Conservation (phyloP, 495 filamentous ascomycete genomes). For the Saxophila tyrrhenica region DNA sequence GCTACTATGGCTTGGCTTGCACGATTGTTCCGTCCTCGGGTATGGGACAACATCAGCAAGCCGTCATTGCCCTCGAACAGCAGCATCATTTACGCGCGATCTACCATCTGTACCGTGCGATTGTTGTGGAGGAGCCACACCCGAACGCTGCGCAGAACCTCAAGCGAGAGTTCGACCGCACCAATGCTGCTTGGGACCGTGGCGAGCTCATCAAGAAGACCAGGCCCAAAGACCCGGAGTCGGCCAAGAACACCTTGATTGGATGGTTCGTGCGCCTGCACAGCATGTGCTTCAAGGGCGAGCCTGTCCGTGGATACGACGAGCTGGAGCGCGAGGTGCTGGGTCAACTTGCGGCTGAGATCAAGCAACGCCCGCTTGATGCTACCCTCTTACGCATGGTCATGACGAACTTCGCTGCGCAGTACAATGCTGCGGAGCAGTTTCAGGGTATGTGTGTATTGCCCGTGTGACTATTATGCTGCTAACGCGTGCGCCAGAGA, state of each 20-base stretch:
- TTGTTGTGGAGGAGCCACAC: conserved; percentile 61
- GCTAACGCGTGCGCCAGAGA: not conserved
- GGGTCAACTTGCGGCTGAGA: conserved; percentile 57
- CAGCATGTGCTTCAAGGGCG: conserved; percentile 67
- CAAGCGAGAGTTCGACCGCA: conserved; percentile 67
- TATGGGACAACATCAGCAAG: conserved; percentile 75
- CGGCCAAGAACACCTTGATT: conserved; percentile 42
- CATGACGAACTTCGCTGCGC: conserved; percentile 75
- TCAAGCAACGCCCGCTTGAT: conserved; percentile 58
- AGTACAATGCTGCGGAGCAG: conserved; percentile 53
- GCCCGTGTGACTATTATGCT: not conserved
- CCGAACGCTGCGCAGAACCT: conserved; percentile 63
- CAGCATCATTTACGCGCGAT: conserved; percentile 67
- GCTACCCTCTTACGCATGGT: conserved; percentile 65
- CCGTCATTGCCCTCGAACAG: conserved; percentile 67
- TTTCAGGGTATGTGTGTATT: conserved; percentile 43
- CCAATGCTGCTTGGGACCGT: conserved; percentile 48
- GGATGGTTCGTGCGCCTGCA: conserved; percentile 84
- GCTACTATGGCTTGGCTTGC: conserved; percentile 75
- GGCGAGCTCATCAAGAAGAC: conserved; percentile 42
- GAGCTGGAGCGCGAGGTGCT: conserved; percentile 82
- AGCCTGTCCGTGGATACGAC: conserved; percentile 57
- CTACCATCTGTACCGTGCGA: conserved; percentile 79
- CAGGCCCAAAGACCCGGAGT: conserved; percentile 38
- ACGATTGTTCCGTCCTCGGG: conserved; percentile 69